Base-by-base conservation (phyloP, 2,329 filamentous ascomycete genomes). In the Colletotrichum sp. region DNA sequence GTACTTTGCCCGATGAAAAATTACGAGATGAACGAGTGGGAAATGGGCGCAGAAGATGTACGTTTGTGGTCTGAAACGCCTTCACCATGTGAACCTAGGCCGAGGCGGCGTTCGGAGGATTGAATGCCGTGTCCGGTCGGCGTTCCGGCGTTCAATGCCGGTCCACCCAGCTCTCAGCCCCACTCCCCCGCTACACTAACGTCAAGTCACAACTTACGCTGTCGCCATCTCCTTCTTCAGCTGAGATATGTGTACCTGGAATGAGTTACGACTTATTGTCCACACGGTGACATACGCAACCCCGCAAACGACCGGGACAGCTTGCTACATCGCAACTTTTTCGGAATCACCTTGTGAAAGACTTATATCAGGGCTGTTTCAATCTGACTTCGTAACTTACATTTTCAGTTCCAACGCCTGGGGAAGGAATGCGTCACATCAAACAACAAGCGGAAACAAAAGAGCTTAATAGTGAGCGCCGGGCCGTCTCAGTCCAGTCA, bases 261-360 rank as follows among this genome's bases (percentile, higher is more conserved):
- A 44, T 44, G n/a, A n/a, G n/a, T n/a, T n/a, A n/a, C n/a, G 8
- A 44, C 16, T 44, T 18, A 0, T 0, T 0, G 5, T 28, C 26
- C 26, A 4, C n/a, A 21, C 44, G 0, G 44, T 8, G 1, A 12
- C 0, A 52, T 1, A 52, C 21, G 44, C n/a, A 52, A 13, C 21
- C 44, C 44, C 44, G 10, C 8, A 52, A 21, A 52, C 44, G 44
- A 13, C 44, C 44, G 44, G 44, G 1, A 52, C 44, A 7, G 44
- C 44, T 7, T 49, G 44, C 44, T 52, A n/a, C n/a, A 52, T 52
- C 10, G 18, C 44, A 1, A 21, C 44, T 8, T 21, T n/a, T 52
- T n/a, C 44, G 4, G 44, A 10, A 13, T 52, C 44, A 2, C 44
- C 44, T 4, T 21, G 44, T 52, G n/a, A 52, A 52, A 52, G 44